Evolutionary conservation across 768 basidiomycete genomes (phyloP).

Genomic region (Russula olivacea): DNA sequence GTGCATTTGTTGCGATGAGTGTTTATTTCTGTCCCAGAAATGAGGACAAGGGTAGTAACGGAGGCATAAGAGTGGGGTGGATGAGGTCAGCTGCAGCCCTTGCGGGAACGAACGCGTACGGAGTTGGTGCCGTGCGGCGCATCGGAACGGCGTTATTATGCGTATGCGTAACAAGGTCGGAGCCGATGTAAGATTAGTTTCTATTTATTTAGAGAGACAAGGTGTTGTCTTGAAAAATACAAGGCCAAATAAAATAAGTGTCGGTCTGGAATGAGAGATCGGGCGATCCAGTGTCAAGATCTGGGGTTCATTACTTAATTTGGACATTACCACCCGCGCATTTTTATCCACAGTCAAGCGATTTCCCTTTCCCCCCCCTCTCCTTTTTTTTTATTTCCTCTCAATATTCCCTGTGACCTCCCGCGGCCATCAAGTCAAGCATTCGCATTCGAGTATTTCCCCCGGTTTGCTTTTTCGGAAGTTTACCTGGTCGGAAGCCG

Average conservation of each 20-base stretch:
- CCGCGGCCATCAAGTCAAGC: background rate
- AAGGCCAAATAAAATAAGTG: background rate
- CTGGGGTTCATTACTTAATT: constrained; percentile 20
- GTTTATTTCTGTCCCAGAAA: too few relatives aligned
- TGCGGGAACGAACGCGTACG: too few relatives aligned
- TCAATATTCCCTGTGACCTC: background rate
- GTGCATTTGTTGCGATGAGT: background rate
- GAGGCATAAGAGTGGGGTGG: too few relatives aligned
- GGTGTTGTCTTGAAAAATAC: constrained; percentile 1
- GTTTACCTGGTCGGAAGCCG: background rate
- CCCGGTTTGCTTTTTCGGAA: background rate
- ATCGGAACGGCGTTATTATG: background rate
- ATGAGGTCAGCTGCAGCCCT: too few relatives aligned
- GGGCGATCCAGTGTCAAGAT: constrained; percentile 19
- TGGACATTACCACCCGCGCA: background rate
- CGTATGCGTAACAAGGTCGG: background rate
- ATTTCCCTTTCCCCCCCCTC: background rate
- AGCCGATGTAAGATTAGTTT: background rate
- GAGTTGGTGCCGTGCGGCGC: background rate
- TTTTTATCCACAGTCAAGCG: background rate
- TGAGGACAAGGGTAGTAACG: too few relatives aligned
- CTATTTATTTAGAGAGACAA: background rate
- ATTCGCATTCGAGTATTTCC: background rate
- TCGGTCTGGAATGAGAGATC: constrained; percentile 9
- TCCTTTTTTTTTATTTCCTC: background rate